phyloP scores from a whole-genome alignment of 139 green algal species.

The Parachlorella kessleri region DNA sequence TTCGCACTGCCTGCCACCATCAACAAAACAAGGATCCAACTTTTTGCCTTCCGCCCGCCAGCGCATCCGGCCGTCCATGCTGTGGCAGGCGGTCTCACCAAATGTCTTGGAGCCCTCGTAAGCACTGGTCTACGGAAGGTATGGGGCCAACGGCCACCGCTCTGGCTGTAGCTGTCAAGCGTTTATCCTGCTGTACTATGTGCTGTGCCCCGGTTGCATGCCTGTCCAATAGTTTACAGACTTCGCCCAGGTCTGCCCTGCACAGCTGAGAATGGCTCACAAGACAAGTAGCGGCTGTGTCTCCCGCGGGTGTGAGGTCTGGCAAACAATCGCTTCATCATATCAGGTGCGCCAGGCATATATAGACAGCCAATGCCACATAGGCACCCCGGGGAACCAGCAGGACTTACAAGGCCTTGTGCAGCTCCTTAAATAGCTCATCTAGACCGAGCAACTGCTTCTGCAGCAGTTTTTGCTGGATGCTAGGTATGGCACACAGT shows the following conservation, averaged over 20 bases:
- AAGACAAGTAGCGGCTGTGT: too few relatives aligned
- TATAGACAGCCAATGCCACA: too few relatives aligned
- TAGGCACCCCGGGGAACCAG: background rate
- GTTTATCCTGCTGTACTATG: conserved; percentile 20
- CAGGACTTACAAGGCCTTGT: conserved; percentile 18
- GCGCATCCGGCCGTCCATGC: too few relatives aligned
- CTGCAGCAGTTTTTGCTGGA: conserved; percentile 23
- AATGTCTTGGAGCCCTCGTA: conserved; percentile 19
- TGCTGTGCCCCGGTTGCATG: conserved; percentile 8
- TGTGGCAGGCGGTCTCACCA: too few relatives aligned
- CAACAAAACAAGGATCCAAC: too few relatives aligned
- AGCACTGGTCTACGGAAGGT: conserved; percentile 22
- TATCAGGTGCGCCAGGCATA: too few relatives aligned
- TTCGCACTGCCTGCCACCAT: too few relatives aligned
- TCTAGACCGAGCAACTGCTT: conserved; percentile 35
- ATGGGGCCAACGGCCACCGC: conserved; percentile 3
- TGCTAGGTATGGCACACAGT: background rate
- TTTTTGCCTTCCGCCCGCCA: too few relatives aligned
- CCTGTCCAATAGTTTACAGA: background rate
- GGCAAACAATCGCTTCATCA: too few relatives aligned
- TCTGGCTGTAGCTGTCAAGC: conserved; percentile 10
- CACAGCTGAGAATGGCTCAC: too few relatives aligned
- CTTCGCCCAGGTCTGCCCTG: background rate
- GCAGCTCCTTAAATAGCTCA: conserved; percentile 19
- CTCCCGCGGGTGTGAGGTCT: too few relatives aligned